A percentile compares a stretch with the other conserved stretches of the same genome.
Conservation (phyloP, 2,329 filamentous ascomycete species). For the Xylaria sp. region DNA sequence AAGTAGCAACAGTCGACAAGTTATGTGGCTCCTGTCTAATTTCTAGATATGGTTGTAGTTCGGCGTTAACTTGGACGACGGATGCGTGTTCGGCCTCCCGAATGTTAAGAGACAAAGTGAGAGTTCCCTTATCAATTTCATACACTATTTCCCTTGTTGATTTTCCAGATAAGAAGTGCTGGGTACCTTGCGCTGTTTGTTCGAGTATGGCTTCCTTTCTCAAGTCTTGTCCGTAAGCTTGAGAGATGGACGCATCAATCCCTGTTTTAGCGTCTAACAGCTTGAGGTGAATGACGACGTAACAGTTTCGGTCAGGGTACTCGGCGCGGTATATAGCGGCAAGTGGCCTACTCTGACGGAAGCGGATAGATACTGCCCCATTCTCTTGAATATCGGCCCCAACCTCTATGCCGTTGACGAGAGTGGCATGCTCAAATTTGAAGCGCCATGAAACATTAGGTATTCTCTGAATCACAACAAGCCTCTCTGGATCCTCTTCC, state of each 20-base stretch:
- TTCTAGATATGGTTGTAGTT: neutral
- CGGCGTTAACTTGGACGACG: neutral
- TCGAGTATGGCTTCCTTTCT: slow-evolving; percentile 1
- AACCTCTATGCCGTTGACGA: neutral
- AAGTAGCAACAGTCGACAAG: neutral
- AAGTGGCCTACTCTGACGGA: neutral
- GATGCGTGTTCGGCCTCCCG: slow-evolving; percentile 25
- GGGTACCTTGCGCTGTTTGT: neutral
- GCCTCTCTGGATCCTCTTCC: slow-evolving; percentile 14
- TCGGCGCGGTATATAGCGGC: slow-evolving; percentile 10
- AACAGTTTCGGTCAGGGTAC: neutral
- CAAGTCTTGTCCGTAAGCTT: neutral
- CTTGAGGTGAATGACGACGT: slow-evolving; percentile 7
- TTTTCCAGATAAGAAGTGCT: neutral
- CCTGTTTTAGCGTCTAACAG: neutral
- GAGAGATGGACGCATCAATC: slow-evolving; percentile 7
- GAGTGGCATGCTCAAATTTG: slow-evolving; percentile 2
- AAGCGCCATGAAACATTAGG: neutral
- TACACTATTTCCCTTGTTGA: neutral
- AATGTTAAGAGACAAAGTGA: slow-evolving; percentile 6
- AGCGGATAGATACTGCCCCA: slow-evolving; percentile 16
- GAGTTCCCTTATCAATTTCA: neutral
- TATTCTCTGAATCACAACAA: slow-evolving; percentile 15
- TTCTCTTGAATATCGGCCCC: slow-evolving; percentile 17
- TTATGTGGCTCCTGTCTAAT: neutral